These are phyloP conservation scores for Monsonia emarginata DNA, from an alignment of 441 rosid genomes.

Conservation along the genomic window DNA sequence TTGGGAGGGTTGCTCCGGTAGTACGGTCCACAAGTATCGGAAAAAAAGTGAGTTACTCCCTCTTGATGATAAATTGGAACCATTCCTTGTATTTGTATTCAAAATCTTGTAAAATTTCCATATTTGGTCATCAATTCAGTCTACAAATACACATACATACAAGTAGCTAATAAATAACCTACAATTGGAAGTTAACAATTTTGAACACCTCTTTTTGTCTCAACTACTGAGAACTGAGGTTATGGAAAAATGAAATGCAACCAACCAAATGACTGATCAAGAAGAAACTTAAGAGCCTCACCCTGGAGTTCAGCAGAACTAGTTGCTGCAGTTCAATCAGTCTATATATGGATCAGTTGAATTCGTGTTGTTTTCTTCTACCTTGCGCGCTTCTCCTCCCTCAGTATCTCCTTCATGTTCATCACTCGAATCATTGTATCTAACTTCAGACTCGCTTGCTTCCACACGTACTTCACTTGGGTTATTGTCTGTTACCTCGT, in stretches of 20 bases:
- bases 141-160: too few relatives aligned
- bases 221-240: not conserved
- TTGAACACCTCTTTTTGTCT: too few relatives aligned
- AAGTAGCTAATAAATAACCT: too few relatives aligned
- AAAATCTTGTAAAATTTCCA: too few relatives aligned
- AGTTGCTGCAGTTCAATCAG: not conserved
- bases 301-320: not conserved
- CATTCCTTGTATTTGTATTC: too few relatives aligned
- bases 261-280: not conserved
- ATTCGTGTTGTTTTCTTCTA: not conserved
- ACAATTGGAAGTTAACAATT: too few relatives aligned
- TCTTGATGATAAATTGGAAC: too few relatives aligned
- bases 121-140: too few relatives aligned
- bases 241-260: not conserved
- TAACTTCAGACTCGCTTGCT: slow-evolving; percentile 4
- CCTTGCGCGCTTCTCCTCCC: slow-evolving; percentile 13
- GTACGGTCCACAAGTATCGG: too few relatives aligned
- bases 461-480: slow-evolving; percentile 16
- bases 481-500: slow-evolving; percentile 15
- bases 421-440: not conserved
- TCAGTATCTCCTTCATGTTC: too few relatives aligned
- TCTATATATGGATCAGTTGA: not conserved
- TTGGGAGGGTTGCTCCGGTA: too few relatives aligned
- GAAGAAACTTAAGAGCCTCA: not conserved
- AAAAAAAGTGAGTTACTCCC: too few relatives aligned